Base-by-base conservation (phyloP, 2,329 filamentous ascomycete species). In the Fusarium foetens region DNA sequence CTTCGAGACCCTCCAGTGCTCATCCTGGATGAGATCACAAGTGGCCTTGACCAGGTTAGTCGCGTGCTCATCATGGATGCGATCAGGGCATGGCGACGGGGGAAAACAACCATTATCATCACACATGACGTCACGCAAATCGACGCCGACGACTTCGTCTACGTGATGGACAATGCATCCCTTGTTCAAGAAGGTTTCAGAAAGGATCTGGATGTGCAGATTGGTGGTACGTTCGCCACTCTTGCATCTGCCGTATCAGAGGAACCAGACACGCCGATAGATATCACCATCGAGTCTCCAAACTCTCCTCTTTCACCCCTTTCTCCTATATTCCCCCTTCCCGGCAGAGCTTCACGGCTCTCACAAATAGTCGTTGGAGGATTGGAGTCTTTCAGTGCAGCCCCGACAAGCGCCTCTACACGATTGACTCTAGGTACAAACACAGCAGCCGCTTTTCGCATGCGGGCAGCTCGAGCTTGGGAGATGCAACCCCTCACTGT, bases 81-180 rank as follows among this genome's bases (percentile, higher is more conserved):
- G 0, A 91, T 98, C 58, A 87, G 94, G 12, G 78, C 87, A 25
- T 98, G 94, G 95, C 87, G 96, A 27, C 84, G 83, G 39, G 91
- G 88, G 0, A 96, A 93, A 79, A 98, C 95, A 0, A 98, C 95
- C 0, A 93, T 98, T 57, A 90, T 98, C 72, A 95, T 98, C 75
- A 98, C 96, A 0, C 95, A 98, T 77, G 94, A 98, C 71, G 88
- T 96, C 36, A 87, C 89, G 0, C 92, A 95, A 72, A 95, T 98
- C 14, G 80, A 83, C 8, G 83, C 89, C 0, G 80, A 90, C 1
- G 94, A 98, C 70, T 95, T 92, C 69, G 87, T 97, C 1, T 97
- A 95, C 73, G 87, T 97, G 16, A 83, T 98, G 78, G 91, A 95
- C 36, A 82, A 90, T 16, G 92, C 93, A 0, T 79, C 78, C 0